These are phyloP conservation scores for Microbotryum silenes-acaulis DNA, from an alignment of 1,284 basidiomycete species.

Conservation along the genomic window DNA sequence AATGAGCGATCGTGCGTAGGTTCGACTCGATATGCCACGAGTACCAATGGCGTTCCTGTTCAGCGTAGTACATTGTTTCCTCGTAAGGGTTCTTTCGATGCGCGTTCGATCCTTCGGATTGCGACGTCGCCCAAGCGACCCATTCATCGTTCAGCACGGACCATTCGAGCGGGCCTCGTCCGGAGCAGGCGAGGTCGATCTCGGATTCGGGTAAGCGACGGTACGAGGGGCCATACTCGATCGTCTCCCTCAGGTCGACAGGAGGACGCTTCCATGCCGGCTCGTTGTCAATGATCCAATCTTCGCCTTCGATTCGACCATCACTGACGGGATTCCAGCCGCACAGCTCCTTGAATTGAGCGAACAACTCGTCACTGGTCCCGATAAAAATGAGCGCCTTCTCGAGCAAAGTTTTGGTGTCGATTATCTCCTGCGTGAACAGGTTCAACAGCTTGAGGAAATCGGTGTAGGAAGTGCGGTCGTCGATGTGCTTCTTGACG, in stretches of 20 bases:
- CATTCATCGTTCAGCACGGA: constrained; percentile 93
- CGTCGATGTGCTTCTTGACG: constrained; percentile 74
- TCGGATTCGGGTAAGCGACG: constrained; percentile 81
- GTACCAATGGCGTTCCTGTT: constrained; percentile 69
- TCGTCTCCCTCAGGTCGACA: constrained; percentile 25
- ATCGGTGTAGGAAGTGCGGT: constrained; percentile 85
- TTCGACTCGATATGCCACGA: constrained; percentile 30
- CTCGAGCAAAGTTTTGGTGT: constrained; percentile 72
- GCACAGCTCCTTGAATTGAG: constrained; percentile 79
- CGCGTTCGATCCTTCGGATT: constrained; percentile 68
- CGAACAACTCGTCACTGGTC: constrained; percentile 68
- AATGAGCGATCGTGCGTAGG: constrained; percentile 20
- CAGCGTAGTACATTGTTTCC: constrained; percentile 89
- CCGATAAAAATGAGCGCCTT: constrained; percentile 69
- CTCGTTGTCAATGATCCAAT: constrained; percentile 46
- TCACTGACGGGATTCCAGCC: constrained; percentile 62
- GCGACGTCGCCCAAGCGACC: constrained; percentile 98
- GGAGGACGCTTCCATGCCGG: constrained; percentile 38
- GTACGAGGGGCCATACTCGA: constrained; percentile 74
- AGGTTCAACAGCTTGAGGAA: constrained; percentile 93
- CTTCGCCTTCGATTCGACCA: constrained; percentile 48
- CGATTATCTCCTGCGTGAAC: constrained; percentile 89
- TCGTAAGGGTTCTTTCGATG: constrained; percentile 98
- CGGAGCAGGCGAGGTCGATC: constrained; percentile 83
- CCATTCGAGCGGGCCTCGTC: constrained; percentile 87